These are phyloP conservation scores for Venturia aucupariae DNA, from an alignment of 2,329 filamentous ascomycete species.

Conservation along the genomic window DNA sequence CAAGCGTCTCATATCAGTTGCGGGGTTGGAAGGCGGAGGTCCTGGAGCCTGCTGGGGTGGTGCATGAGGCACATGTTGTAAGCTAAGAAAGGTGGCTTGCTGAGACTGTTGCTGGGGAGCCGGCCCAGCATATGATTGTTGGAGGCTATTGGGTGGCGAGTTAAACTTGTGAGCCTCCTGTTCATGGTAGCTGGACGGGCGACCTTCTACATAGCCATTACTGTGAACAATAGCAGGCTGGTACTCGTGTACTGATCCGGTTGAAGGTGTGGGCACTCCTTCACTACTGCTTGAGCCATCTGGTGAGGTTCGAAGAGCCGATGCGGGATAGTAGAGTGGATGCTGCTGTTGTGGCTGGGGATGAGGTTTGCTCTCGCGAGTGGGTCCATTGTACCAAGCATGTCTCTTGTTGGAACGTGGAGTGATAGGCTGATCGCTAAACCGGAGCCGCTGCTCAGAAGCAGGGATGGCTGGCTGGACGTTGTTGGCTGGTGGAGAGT, in stretches of 20 bases:
- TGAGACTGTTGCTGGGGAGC: constrained; percentile 7
- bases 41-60: constrained; percentile 21
- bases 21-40: constrained; percentile 27
- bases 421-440: constrained; percentile 36
- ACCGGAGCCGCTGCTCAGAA: constrained; percentile 25
- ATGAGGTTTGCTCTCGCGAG: constrained; percentile 19
- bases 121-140: neutral
- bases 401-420: constrained; percentile 56
- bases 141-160: neutral
- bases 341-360: constrained; percentile 18
- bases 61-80: constrained; percentile 10
- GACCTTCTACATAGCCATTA: constrained; percentile 38
- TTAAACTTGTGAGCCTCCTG: constrained; percentile 18
- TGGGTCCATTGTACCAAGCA: constrained; percentile 60
- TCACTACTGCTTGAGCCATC: constrained; percentile 48
- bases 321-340: constrained; percentile 14
- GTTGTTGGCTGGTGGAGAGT: neutral
- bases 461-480: constrained; percentile 21
- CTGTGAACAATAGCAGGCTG: constrained; percentile 45
- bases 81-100: constrained; percentile 8
- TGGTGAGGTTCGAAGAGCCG: constrained; percentile 41
- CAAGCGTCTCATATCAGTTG: constrained; percentile 45
- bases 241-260: constrained; percentile 39
- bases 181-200: constrained; percentile 26
- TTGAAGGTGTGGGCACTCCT: constrained; percentile 44